Percentiles rank a stretch among this genome's conserved stretches.
These are phyloP conservation scores for Gymnopilus junonius DNA, from an alignment of 768 basidiomycete species.

Conservation along the genomic window DNA sequence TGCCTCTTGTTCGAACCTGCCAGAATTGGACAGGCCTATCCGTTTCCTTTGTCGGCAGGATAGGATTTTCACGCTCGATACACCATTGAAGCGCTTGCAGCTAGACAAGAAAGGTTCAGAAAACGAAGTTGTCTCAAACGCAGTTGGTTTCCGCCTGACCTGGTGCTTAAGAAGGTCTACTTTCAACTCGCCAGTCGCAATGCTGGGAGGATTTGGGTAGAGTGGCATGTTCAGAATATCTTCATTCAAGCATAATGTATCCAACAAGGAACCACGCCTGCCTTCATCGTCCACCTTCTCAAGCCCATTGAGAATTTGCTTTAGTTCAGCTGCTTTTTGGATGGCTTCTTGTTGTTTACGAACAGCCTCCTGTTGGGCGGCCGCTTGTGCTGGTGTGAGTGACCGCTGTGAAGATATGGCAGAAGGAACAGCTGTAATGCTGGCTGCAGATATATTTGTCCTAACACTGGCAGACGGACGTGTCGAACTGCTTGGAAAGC, in stretches of 20 bases:
- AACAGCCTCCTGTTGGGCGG: constrained; percentile 45
- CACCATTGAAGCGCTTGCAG: constrained; percentile 89
- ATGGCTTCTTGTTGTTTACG: constrained; percentile 55
- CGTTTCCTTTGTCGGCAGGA: constrained; percentile 62
- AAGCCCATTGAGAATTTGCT: constrained; percentile 62
- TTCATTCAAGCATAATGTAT: constrained; percentile 65
- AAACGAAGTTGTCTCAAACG: not conserved
- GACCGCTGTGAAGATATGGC: constrained; percentile 5
- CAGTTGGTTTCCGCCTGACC: constrained; percentile 39
- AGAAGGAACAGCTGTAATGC: not conserved
- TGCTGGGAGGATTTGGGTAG: constrained; percentile 75
- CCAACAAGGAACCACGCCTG: constrained; percentile 70
- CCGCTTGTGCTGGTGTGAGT: constrained; percentile 26
- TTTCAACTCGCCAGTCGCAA: constrained; percentile 63
- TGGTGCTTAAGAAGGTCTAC: constrained; percentile 86
- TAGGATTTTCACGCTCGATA: constrained; percentile 78
- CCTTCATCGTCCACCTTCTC: constrained; percentile 82
- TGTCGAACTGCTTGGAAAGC: constrained; percentile 42
- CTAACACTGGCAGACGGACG: constrained; percentile 15
- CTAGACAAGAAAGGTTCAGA: constrained; percentile 38
- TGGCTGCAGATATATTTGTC: not conserved
- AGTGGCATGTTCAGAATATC: constrained; percentile 76
- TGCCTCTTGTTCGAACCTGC: constrained; percentile 63
- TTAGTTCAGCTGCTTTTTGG: constrained; percentile 69
- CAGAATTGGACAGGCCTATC: constrained; percentile 91